Evolutionary conservation across 495 filamentous ascomycete species (phyloP).

Genomic region (Umbilicaria muhlenbergii): DNA sequence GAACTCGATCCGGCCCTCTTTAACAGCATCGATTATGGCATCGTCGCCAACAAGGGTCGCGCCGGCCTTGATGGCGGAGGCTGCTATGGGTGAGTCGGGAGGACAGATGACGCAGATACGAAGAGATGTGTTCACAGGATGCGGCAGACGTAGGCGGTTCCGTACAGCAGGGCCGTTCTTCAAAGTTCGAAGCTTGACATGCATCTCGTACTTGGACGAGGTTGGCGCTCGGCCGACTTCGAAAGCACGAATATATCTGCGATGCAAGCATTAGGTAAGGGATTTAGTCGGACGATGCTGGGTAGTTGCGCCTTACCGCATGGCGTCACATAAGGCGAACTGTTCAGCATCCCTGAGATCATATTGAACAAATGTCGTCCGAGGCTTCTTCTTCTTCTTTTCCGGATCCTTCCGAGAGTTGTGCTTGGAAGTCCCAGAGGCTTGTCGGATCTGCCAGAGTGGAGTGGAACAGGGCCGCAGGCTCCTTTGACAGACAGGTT

Average conservation of each 20-base stretch:
- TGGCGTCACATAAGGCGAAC: conserved; percentile 77
- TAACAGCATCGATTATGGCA: conserved; percentile 65
- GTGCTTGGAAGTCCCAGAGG: conserved; percentile 23
- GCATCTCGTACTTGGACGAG: conserved; percentile 70
- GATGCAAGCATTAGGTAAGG: not conserved
- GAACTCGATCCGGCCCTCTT: conserved; percentile 61
- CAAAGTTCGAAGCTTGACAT: conserved; percentile 57
- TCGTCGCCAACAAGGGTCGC: conserved; percentile 75
- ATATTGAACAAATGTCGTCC: conserved; percentile 43
- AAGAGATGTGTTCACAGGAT: conserved; percentile 71
- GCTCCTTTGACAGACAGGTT: not conserved
- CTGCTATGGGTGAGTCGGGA: conserved; percentile 49
- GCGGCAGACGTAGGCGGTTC: conserved; percentile 74
- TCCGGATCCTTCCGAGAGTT: conserved; percentile 32
- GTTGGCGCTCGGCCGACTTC: conserved; percentile 73
- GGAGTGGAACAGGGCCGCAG: not conserved
- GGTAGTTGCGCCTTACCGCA: conserved; percentile 45
- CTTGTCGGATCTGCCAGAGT: conserved; percentile 17
- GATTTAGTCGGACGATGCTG: not conserved
- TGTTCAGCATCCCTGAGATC: conserved; percentile 47
- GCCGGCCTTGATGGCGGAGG: conserved; percentile 56
- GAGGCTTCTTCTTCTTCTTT: conserved; percentile 51
- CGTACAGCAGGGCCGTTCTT: conserved; percentile 77
- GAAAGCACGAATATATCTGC: conserved; percentile 73
- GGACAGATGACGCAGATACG: conserved; percentile 81